Percentiles rank a stretch among this genome's conserved stretches.
phyloP scores from a whole-genome alignment of 2,329 filamentous ascomycete species.

The Nothophoma quercina region DNA sequence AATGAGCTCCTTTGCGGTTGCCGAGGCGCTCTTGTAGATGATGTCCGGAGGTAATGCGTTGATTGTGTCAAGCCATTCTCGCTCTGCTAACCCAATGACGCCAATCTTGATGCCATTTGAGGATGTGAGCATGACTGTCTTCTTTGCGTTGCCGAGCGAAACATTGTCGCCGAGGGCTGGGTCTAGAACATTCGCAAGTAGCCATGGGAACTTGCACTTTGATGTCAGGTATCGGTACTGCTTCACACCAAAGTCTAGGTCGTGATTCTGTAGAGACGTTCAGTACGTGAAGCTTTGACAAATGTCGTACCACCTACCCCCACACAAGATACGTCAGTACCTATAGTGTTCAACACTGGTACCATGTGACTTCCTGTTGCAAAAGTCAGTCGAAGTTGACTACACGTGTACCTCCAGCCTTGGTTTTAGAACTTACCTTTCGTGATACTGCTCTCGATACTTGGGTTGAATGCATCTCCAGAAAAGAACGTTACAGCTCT shows the following conservation, averaged over 20 bases:
- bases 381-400: not conserved
- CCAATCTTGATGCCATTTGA: constrained; percentile 88
- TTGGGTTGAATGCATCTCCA: constrained; percentile 91
- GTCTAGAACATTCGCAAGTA: constrained; percentile 87
- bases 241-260: constrained; percentile 87
- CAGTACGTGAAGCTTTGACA: constrained; percentile 9
- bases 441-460: constrained; percentile 85
- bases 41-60: constrained; percentile 84
- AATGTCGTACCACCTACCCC: constrained; percentile 64
- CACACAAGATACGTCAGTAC: constrained; percentile 81
- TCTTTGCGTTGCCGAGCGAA: constrained; percentile 76
- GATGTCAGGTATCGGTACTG: constrained; percentile 77
- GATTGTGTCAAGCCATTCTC: constrained; percentile 89
- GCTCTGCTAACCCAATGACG: constrained; percentile 83
- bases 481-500: constrained; percentile 82
- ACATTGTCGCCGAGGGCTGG: constrained; percentile 78
- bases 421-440: constrained; percentile 65
- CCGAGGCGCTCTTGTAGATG: constrained; percentile 79
- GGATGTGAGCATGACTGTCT: constrained; percentile 77
- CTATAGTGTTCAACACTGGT: constrained; percentile 78
- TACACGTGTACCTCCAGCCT: not conserved
- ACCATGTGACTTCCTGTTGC: constrained; percentile 80
- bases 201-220: constrained; percentile 87
- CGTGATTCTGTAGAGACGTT: constrained; percentile 72
- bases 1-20: constrained; percentile 77